Percentiles rank a stretch among this genome's conserved stretches.
Conservation (phyloP, 2,329 filamentous ascomycete genomes). For the Claviceps spartinae region DNA sequence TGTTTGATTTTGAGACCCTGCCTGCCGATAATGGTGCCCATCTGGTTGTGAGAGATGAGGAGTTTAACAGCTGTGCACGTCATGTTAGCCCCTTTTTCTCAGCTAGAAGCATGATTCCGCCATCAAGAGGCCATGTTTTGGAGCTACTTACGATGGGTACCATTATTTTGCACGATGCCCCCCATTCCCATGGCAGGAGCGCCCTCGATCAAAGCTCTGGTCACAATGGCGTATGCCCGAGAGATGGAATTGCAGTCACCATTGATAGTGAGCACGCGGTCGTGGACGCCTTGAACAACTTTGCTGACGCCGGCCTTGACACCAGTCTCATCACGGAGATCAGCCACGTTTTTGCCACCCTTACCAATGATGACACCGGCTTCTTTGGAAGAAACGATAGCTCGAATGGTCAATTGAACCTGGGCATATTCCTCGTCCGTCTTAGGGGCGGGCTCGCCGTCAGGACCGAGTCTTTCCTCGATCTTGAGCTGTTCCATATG, state of each 20-base stretch:
- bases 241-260: conserved; percentile 79
- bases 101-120: not conserved
- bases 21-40: conserved; percentile 97
- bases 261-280: conserved; percentile 91
- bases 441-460: conserved; percentile 70
- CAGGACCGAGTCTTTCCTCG: conserved; percentile 52
- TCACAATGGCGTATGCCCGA: conserved; percentile 86
- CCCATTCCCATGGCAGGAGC: conserved; percentile 95
- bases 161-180: conserved; percentile 71
- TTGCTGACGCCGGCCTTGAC: conserved; percentile 98
- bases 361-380: conserved; percentile 99
- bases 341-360: conserved; percentile 94
- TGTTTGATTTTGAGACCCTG: conserved; percentile 98
- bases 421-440: conserved; percentile 95
- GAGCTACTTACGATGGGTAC: conserved; percentile 69
- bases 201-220: conserved; percentile 80
- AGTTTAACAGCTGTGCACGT: conserved; percentile 68
- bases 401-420: conserved; percentile 83
- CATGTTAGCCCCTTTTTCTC: not conserved
- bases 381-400: conserved; percentile 97
- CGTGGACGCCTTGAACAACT: conserved; percentile 92
- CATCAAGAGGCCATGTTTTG: not conserved
- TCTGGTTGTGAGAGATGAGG: conserved; percentile 98
- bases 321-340: conserved; percentile 91
- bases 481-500: conserved; percentile 53